Percentiles rank a stretch among this genome's conserved stretches.
Conservation (phyloP, 441 rosid species). For the Arabidopsis hybrid region DNA sequence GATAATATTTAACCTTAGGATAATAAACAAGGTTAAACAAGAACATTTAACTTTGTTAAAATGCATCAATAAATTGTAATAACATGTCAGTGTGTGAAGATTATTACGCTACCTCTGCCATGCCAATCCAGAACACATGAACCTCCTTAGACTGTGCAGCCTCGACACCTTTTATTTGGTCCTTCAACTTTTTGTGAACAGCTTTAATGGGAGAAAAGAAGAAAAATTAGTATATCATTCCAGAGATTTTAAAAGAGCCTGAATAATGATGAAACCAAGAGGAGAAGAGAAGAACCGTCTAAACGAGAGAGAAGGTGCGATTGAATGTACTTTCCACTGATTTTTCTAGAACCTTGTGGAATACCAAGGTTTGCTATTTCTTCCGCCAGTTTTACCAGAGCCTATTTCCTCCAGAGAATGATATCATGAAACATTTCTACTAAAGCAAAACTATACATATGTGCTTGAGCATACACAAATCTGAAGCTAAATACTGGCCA, state of each 20-base stretch:
- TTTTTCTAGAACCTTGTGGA: conserved; percentile 78
- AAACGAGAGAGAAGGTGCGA: conserved; percentile 78
- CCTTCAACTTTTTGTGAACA: conserved; percentile 61
- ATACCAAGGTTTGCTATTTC: conserved; percentile 72
- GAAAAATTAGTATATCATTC: background rate
- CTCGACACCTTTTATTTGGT: conserved; percentile 71
- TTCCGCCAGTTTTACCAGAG: conserved; percentile 66
- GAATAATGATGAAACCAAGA: background rate
- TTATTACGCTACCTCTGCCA: conserved; percentile 72
- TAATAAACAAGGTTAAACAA: no score
- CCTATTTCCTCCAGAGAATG: conserved; percentile 51
- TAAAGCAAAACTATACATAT: background rate
- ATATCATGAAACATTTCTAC: conserved; percentile 4
- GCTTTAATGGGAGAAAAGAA: conserved; percentile 46
- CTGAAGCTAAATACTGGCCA: conserved; percentile 11
- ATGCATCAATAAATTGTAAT: background rate
- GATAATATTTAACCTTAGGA: background rate
- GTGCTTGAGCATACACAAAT: background rate
- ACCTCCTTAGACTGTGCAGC: conserved; percentile 73
- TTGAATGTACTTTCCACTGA: conserved; percentile 86
- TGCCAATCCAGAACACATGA: conserved; percentile 74
- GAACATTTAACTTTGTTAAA: background rate
- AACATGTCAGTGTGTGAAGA: conserved; percentile 1
- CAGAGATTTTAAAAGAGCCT: background rate
- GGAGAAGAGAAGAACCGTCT: conserved; percentile 55